These are phyloP conservation scores for Geosmithia flava DNA, from an alignment of 2,329 filamentous ascomycete genomes.

Conservation along the genomic window DNA sequence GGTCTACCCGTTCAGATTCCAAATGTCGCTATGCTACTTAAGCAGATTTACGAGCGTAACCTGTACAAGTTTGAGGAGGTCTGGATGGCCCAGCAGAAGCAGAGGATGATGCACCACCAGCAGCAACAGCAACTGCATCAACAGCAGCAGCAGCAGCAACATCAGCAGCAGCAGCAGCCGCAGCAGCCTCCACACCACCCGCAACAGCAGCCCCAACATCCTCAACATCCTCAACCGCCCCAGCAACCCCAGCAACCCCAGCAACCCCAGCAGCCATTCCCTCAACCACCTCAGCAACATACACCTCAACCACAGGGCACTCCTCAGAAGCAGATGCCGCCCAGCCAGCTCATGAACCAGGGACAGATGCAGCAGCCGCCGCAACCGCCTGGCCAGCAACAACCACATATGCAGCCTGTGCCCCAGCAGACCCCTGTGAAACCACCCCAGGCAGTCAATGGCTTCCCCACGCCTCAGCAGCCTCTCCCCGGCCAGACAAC, in stretches of 20 bases:
- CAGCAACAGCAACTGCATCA: conserved; percentile 26
- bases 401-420: conserved; percentile 28
- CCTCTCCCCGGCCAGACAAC: conserved; percentile 7
- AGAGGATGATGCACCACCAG: conserved; percentile 39
- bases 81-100: conserved; percentile 44
- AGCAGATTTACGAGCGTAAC: conserved; percentile 63
- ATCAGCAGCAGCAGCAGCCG: conserved; percentile 23
- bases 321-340: conserved; percentile 21
- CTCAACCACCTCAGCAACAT: neutral
- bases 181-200: conserved; percentile 20
- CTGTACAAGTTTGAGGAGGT: conserved; percentile 65
- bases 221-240: conserved; percentile 15
- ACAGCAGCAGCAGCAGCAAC: conserved; percentile 20
- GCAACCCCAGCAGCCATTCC: conserved; percentile 24
- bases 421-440: conserved; percentile 26
- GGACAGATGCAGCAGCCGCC: conserved; percentile 8
- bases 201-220: conserved; percentile 17
- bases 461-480: conserved; percentile 20
- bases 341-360: conserved; percentile 15
- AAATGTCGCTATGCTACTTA: conserved; percentile 56
- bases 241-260: conserved; percentile 16
- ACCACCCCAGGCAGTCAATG: conserved; percentile 23
- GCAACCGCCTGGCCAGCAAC: conserved; percentile 12
- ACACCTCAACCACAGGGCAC: conserved; percentile 11
- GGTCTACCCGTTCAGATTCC: conserved; percentile 53